Percentiles rank a stretch among this genome's conserved stretches.
Conservation (phyloP, 75 land plant species). For the Pinus tabuliformis region DNA sequence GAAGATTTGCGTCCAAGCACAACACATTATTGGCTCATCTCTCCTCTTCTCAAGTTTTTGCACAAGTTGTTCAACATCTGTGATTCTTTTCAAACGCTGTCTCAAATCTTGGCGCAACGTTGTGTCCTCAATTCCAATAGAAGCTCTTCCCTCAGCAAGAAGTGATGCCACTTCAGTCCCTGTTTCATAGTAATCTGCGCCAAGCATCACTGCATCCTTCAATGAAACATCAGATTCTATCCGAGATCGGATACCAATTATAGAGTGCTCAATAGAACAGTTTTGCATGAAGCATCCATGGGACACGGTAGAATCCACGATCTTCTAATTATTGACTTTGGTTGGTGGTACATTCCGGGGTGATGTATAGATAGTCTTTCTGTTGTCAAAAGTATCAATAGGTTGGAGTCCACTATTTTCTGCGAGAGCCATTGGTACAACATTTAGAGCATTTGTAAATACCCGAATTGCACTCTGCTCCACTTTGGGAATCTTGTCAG, state of each 20-base stretch:
- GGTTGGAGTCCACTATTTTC: too few relatives aligned
- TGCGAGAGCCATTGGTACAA: too few relatives aligned
- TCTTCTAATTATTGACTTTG: slow-evolving; percentile 68
- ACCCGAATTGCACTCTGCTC: too few relatives aligned
- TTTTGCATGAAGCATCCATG: slow-evolving; percentile 47
- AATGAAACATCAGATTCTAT: slow-evolving; percentile 28
- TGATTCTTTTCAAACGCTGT: too few relatives aligned
- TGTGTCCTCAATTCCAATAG: slow-evolving; percentile 33
- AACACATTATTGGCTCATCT: too few relatives aligned
- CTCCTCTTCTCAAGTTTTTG: too few relatives aligned
- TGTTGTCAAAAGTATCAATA: too few relatives aligned
- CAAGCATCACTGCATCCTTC: slow-evolving; percentile 42
- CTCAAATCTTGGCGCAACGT: not conserved
- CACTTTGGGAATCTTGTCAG: too few relatives aligned
- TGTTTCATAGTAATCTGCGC: slow-evolving; percentile 49
- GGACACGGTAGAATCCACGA: slow-evolving; percentile 46
- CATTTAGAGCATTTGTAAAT: too few relatives aligned
- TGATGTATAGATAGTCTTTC: slow-evolving; percentile 92
- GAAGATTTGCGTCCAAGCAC: too few relatives aligned
- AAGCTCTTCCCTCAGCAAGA: slow-evolving; percentile 35
- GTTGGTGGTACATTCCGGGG: slow-evolving; percentile 84
- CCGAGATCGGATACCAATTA: slow-evolving; percentile 48
- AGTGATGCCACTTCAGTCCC: slow-evolving; percentile 26
- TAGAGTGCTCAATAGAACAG: slow-evolving; percentile 46
- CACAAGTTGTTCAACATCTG: too few relatives aligned